Conservation (phyloP, 345 rosid genomes). For the Capsella bursapastoris region DNA sequence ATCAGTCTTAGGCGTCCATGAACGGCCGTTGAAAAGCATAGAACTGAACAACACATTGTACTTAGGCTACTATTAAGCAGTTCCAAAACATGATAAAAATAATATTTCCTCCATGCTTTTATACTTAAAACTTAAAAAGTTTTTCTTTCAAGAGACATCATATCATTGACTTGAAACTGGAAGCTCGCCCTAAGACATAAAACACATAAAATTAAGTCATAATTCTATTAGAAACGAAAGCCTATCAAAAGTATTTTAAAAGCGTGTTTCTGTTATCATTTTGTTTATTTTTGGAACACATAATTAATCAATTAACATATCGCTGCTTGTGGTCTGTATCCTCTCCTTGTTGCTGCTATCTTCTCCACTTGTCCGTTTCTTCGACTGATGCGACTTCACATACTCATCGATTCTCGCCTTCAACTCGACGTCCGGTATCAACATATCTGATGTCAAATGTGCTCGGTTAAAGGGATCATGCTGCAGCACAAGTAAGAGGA, state of each 20-base stretch:
- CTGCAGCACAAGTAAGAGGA: slow-evolving; percentile 56
- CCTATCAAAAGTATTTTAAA: slow-evolving; percentile 15
- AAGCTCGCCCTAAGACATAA: slow-evolving; percentile 2
- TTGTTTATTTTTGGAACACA: not conserved
- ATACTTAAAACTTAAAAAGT: not conserved
- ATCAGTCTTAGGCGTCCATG: not conserved
- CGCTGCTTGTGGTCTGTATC: slow-evolving; percentile 69
- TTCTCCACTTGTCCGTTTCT: slow-evolving; percentile 65
- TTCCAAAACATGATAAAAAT: not conserved
- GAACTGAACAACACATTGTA: not conserved
- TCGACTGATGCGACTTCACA: slow-evolving; percentile 63
- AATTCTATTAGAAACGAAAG: slow-evolving; percentile 5
- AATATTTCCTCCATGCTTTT: not conserved
- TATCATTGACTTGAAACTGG: not conserved
- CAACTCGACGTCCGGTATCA: slow-evolving; percentile 73
- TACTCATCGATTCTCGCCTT: slow-evolving; percentile 87
- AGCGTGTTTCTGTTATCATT: not conserved
- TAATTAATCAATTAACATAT: slow-evolving; percentile 82
- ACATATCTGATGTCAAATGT: slow-evolving; percentile 86
- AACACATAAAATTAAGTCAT: not conserved
- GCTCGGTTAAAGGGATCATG: slow-evolving; percentile 95
- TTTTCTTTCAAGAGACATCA: slow-evolving; percentile 4
- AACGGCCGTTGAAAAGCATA: not conserved
- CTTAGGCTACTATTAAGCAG: not conserved
- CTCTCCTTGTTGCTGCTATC: slow-evolving; percentile 60